These are phyloP conservation scores for Ichthyophthirius multifiliis DNA, from an alignment of 169 alveolate species.

Conservation along the genomic window DNA sequence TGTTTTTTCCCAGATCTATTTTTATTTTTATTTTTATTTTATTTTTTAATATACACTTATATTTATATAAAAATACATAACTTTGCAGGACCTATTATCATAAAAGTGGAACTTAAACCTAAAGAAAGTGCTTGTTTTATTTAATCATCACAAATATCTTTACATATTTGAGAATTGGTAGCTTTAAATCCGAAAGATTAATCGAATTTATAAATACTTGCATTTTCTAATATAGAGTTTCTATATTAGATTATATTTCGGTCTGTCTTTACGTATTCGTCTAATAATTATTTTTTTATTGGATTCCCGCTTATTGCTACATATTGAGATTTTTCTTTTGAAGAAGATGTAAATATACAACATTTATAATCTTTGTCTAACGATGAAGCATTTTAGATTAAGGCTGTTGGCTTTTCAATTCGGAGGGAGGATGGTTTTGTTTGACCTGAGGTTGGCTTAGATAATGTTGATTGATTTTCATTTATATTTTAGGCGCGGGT, in stretches of 20 bases:
- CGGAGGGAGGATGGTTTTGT: too few relatives aligned
- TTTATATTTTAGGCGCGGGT: too few relatives aligned
- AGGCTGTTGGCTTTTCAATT: too few relatives aligned
- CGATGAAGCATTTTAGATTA: too few relatives aligned
- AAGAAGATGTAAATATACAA: background rate
- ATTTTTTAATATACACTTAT: background rate
- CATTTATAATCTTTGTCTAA: background rate
- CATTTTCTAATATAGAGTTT: background rate
- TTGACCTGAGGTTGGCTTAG: too few relatives aligned
- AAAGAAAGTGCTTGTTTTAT: background rate
- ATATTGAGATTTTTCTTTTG: background rate
- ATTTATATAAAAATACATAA: background rate
- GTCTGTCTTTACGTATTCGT: background rate
- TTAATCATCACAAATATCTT: background rate
- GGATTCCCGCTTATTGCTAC: constrained; percentile 9
- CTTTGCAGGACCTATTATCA: background rate
- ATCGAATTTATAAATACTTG: constrained; percentile 2
- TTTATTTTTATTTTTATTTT: background rate
- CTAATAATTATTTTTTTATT: background rate
- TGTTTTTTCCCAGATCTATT: background rate
- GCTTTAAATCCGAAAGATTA: background rate
- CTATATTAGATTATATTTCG: background rate
- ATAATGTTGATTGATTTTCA: too few relatives aligned
- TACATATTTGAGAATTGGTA: background rate
- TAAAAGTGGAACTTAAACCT: background rate